These are phyloP conservation scores for Entomortierella beljakovae DNA, from an alignment of 192 early-diverging fungal genomes.

Conservation along the genomic window DNA sequence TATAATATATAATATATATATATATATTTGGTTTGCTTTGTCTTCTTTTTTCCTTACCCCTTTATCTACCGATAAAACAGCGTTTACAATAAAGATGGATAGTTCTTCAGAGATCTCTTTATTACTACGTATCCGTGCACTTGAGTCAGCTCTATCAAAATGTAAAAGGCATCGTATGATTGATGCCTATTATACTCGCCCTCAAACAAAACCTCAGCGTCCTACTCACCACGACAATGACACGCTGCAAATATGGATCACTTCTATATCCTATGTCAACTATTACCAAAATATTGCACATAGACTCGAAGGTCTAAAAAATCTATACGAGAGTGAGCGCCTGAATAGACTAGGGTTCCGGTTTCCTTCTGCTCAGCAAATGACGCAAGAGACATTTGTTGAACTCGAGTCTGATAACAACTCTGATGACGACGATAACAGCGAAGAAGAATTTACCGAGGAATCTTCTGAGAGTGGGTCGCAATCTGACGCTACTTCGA, in stretches of 20 bases:
- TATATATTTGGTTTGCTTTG: too few species aligned
- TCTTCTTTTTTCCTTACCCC: too few species aligned
- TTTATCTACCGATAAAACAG: too few species aligned
- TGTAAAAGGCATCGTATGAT: not conserved
- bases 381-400: not conserved
- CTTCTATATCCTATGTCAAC: not conserved
- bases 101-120: not conserved
- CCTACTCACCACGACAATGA: not conserved
- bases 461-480: too few species aligned
- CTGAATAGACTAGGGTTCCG: not conserved
- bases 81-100: too few species aligned
- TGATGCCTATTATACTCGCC: not conserved
- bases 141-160: not conserved
- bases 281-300: not conserved
- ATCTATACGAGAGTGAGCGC: not conserved
- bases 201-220: not conserved
- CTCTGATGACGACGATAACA: not conserved
- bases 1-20: too few species aligned
- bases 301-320: not conserved
- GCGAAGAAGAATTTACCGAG: too few species aligned
- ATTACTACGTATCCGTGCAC: not conserved
- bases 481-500: too few species aligned
- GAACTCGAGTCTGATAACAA: not conserved
- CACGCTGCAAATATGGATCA: not conserved
- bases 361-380: not conserved